A percentile compares a stretch with the other conserved stretches of the same genome.
phyloP scores from a whole-genome alignment of 164 flowering plant species.

The Amborella trichopoda region DNA sequence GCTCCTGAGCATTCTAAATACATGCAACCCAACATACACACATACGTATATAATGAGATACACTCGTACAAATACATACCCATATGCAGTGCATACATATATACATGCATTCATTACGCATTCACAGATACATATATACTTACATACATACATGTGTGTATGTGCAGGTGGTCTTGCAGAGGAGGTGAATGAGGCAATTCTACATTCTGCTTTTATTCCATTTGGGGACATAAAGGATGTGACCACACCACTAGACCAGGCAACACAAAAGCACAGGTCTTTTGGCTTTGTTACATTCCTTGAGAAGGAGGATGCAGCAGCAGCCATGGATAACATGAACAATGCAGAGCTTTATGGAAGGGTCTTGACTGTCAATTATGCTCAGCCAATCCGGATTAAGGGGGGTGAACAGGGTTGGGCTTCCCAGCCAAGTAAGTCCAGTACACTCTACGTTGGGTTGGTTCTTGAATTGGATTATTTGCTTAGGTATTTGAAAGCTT shows the following conservation, averaged over 20 bases:
- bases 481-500: too few species aligned
- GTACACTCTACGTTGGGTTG: too few species aligned
- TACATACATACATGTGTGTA: not conserved
- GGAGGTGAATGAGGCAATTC: constrained; percentile 85
- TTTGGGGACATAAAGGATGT: constrained; percentile 98
- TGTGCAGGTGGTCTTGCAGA: constrained; percentile 77
- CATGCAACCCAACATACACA: too few species aligned
- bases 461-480: too few species aligned
- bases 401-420: constrained; percentile 99
- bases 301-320: constrained; percentile 77
- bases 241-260: constrained; percentile 87
- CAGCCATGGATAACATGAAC: constrained; percentile 98
- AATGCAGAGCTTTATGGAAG: constrained; percentile 91
- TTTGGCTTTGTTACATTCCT: constrained; percentile 95
- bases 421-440: constrained; percentile 92
- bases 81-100: not conserved
- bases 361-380: constrained; percentile 90
- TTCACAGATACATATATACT: constrained; percentile 6
- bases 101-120: not conserved
- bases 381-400: constrained; percentile 90
- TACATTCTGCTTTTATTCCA: constrained; percentile 85
- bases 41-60: too few species aligned
- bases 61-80: not conserved
- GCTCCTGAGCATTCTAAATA: too few species aligned
- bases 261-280: constrained; percentile 93